Conservation (phyloP, 1,139 yeast species). For the Geotrichum fermentans region DNA sequence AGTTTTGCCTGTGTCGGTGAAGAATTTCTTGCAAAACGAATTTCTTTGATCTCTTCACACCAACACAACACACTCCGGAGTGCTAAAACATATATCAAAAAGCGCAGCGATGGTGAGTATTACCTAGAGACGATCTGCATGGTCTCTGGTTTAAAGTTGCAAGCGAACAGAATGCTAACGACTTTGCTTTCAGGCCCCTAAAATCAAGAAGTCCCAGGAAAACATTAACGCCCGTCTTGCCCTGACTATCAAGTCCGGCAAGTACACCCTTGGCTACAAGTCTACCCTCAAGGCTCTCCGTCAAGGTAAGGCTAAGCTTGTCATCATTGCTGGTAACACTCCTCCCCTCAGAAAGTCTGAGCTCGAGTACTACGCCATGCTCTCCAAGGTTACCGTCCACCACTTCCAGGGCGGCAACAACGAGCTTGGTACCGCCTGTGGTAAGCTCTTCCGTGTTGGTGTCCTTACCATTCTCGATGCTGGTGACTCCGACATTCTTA, state of each 20-base stretch:
- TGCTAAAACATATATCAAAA: constrained; percentile 45
- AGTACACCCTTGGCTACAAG: constrained; percentile 99
- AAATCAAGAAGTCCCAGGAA: constrained; percentile 79
- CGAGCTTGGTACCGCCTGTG: constrained; percentile 99
- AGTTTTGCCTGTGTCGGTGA: not conserved
- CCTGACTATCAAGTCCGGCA: constrained; percentile 98
- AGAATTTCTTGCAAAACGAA: not conserved
- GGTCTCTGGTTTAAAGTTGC: not conserved
- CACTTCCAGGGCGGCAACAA: constrained; percentile 99
- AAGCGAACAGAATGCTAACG: constrained; percentile 11
- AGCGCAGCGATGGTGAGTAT: constrained; percentile 97
- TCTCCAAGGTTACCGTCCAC: constrained; percentile 92
- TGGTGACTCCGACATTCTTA: constrained; percentile 98
- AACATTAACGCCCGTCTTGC: constrained; percentile 98
- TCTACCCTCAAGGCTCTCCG: constrained; percentile 97
- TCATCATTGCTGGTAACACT: constrained; percentile 98
- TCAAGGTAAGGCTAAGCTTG: constrained; percentile 92
- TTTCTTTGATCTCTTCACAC: constrained; percentile 8
- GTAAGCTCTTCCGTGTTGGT: constrained; percentile 99
- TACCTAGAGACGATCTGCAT: too few relatives aligned
- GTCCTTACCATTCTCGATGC: constrained; percentile 93
- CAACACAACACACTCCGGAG: constrained; percentile 62
- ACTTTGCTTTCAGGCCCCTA: constrained; percentile 71
- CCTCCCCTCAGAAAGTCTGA: constrained; percentile 99
- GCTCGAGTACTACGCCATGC: constrained; percentile 99